Percentiles rank a stretch among this genome's conserved stretches.
phyloP scores from a whole-genome alignment of 2,329 filamentous ascomycete species.

The Ceratocystis cubensis region DNA sequence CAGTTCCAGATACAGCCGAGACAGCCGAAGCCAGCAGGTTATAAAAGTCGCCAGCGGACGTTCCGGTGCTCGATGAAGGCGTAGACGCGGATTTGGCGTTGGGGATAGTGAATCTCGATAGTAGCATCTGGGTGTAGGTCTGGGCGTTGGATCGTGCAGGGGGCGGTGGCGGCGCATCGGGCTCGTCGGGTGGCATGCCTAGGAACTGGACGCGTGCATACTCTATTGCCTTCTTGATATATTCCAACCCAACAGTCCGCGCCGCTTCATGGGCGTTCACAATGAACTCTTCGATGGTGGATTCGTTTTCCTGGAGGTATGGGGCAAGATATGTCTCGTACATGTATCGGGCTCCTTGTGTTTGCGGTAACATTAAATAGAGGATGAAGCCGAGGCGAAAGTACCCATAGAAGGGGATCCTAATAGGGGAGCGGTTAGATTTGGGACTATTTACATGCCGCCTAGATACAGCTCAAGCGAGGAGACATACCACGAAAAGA shows the following conservation, averaged over 20 bases:
- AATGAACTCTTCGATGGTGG: slow-evolving; percentile 82
- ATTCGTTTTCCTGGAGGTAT: slow-evolving; percentile 76
- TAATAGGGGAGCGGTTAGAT: slow-evolving; percentile 26
- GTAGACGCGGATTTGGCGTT: background rate
- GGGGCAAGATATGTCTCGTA: slow-evolving; percentile 81
- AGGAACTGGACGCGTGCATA: slow-evolving; percentile 62
- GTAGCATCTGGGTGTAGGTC: slow-evolving; percentile 60
- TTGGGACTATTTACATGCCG: background rate
- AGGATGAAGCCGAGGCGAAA: slow-evolving; percentile 75
- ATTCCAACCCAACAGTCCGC: slow-evolving; percentile 62
- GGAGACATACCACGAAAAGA: slow-evolving; percentile 58
- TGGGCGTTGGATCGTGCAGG: slow-evolving; percentile 34
- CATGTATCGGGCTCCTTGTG: slow-evolving; percentile 77
- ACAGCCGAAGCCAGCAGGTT: slow-evolving; percentile 64
- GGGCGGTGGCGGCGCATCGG: slow-evolving; percentile 29
- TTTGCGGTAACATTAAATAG: slow-evolving; percentile 93
- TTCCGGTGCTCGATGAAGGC: slow-evolving; percentile 28
- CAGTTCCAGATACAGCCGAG: slow-evolving; percentile 43
- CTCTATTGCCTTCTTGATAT: slow-evolving; percentile 59
- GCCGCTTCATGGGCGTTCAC: slow-evolving; percentile 65
- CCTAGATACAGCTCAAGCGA: background rate
- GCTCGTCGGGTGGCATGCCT: slow-evolving; percentile 52
- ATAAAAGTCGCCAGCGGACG: slow-evolving; percentile 55
- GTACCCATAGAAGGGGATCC: slow-evolving; percentile 90
- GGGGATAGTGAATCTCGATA: slow-evolving; percentile 78